Evolutionary conservation across 2,329 filamentous ascomycete genomes (phyloP), one percentile per base, ranked within the genome.

Genomic region (Harringtonia lauricola): DNA sequence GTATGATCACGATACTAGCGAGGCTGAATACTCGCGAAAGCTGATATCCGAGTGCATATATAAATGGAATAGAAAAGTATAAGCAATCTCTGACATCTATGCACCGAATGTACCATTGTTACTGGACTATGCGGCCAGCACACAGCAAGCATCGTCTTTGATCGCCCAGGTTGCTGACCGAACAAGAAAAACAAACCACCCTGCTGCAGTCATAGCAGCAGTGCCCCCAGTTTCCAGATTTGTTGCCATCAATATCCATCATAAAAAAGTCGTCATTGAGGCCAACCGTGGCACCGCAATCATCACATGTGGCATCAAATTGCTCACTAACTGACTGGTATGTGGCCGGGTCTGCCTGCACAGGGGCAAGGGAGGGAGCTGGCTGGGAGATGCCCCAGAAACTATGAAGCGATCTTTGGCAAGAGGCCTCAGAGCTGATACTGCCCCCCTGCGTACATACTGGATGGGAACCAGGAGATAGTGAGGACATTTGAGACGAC

Each of bases 101-200:
- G n/a, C n/a, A n/a, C n/a, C n/a, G n/a, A n/a, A n/a, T n/a, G n/a
- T n/a, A n/a, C n/a, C n/a, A n/a, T n/a, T n/a, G n/a, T n/a, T n/a
- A n/a, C n/a, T n/a, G n/a, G n/a, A n/a, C n/a, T n/a, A n/a, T 26
- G 36, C 56, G 56, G 9, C 66, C 66, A 1, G 72, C 71, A 51
- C 76, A 80, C 5, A 56, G 59, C 36, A 79, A 50, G 50, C 76
- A 80, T 34, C 66, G 61, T 46, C 71, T 63, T 51, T 72, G 62
- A 48, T 72, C 67, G 3, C 73, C 73, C 0, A 80, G 59, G 48
- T 75, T 74, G 47, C 71, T 76, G 34, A 79, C 65, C 0, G 74
- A 76, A 54, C 76, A 81, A 43, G 71, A 67, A 44, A 70, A 73
- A 58, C 76, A 80, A 14, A 80, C 72, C 12, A 66, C 60, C 54